A percentile compares a stretch with the other conserved stretches of the same genome.
These are phyloP conservation scores for Pseudozyma pruni DNA, from an alignment of 1,284 basidiomycete species.

Conservation along the genomic window DNA sequence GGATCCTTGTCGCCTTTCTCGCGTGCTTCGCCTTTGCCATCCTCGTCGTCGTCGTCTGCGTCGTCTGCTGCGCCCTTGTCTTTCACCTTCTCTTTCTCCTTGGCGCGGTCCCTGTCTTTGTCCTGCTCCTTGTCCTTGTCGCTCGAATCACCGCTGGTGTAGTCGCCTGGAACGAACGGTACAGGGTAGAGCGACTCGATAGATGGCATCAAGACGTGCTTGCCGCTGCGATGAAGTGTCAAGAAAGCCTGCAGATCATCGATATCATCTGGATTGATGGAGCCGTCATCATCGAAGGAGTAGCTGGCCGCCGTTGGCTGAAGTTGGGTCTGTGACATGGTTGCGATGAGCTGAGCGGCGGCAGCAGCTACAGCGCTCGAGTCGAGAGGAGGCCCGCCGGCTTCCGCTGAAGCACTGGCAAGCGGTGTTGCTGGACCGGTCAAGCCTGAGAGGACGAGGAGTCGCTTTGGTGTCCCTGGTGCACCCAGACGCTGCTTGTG, in stretches of 20 bases:
- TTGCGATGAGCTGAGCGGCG: conserved; percentile 32
- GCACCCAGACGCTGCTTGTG: conserved; percentile 41
- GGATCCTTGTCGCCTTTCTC: conserved; percentile 47
- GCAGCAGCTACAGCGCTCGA: conserved; percentile 11
- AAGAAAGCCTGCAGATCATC: conserved; percentile 49
- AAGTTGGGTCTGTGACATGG: conserved; percentile 22
- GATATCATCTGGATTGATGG: conserved; percentile 49
- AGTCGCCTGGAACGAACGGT: conserved; percentile 33
- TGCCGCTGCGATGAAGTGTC: conserved; percentile 33
- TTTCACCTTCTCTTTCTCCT: conserved; percentile 27
- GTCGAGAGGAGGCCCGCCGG: conserved; percentile 1
- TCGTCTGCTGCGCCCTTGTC: conserved; percentile 26
- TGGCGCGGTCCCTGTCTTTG: conserved; percentile 16
- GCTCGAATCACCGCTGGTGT: conserved; percentile 10
- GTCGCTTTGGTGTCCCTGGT: conserved; percentile 41
- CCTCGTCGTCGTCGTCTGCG: conserved; percentile 38
- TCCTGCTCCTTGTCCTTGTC: conserved; percentile 28
- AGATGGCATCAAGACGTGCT: conserved; percentile 38
- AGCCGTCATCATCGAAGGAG: conserved; percentile 52
- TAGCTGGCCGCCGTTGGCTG: conserved; percentile 19
- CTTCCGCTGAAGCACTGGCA: conserved; percentile 3
- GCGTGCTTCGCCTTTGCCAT: conserved; percentile 26
- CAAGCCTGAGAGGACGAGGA: conserved; percentile 13
- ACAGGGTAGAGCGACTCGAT: conserved; percentile 55
- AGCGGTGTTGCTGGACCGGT: conserved; percentile 27